Conservation (phyloP, 164 flowering plant genomes). For the Annona squamosa region DNA sequence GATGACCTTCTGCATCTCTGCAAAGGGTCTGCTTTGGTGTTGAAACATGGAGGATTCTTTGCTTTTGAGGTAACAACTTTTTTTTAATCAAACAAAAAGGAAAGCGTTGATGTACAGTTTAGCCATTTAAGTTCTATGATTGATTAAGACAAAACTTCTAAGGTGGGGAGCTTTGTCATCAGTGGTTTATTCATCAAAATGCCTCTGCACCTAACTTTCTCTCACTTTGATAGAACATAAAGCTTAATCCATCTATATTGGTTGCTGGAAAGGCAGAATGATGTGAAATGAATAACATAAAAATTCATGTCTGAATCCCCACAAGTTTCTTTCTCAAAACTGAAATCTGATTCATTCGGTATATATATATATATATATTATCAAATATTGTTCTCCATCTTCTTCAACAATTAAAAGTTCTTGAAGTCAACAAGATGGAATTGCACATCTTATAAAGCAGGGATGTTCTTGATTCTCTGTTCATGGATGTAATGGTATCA, state of each 20-base stretch:
- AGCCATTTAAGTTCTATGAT: not conserved
- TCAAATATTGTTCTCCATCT: not conserved
- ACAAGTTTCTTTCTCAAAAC: too few species aligned
- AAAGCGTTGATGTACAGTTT: not conserved
- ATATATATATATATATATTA: too few species aligned
- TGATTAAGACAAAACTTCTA: not conserved
- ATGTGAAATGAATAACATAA: too few species aligned
- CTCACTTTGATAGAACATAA: too few species aligned
- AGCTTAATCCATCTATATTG: too few species aligned
- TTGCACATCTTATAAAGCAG: not conserved
- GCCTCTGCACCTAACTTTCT: too few species aligned
- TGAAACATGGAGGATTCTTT: slow-evolving; percentile 81
- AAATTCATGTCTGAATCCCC: too few species aligned
- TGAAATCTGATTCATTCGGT: too few species aligned
- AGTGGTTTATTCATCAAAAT: too few species aligned
- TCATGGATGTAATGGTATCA: not conserved
- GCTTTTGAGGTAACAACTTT: slow-evolving; percentile 64
- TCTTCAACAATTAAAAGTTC: not conserved
- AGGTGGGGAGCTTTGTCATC: too few species aligned
- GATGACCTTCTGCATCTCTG: slow-evolving; percentile 65
- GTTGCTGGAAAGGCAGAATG: too few species aligned
- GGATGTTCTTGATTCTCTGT: not conserved
- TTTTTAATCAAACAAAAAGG: not conserved
- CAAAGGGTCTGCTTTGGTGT: slow-evolving; percentile 44
- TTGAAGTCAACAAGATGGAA: not conserved